Evolutionary conservation across 495 filamentous ascomycete genomes (phyloP).

Genomic region (Penicillium arizonense): DNA sequence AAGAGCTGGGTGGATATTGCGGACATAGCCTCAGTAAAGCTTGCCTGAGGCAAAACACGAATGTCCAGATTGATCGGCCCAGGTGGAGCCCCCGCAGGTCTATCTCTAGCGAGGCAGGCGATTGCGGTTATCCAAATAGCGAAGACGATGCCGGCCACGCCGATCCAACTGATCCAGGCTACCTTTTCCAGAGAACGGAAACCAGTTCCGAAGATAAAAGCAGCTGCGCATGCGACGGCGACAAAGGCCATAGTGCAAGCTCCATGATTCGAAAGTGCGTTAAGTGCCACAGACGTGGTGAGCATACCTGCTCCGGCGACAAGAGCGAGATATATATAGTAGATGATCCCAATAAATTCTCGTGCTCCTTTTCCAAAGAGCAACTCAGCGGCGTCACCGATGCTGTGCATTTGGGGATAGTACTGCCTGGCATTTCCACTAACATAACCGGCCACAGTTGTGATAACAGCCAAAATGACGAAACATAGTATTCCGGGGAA

Average conservation of each 20-base stretch:
- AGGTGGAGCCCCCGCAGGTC: not conserved
- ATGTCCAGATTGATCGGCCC: conserved; percentile 8
- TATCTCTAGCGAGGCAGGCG: too few species aligned
- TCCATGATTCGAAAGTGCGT: conserved; percentile 54
- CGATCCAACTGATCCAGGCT: conserved; percentile 18
- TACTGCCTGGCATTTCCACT: not conserved
- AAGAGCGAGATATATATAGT: not conserved
- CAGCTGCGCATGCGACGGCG: conserved; percentile 20
- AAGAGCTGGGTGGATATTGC: conserved; percentile 65
- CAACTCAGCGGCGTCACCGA: not conserved
- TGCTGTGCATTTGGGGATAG: not conserved
- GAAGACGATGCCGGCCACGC: conserved; percentile 16
- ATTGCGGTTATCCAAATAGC: too few species aligned
- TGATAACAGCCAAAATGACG: not conserved
- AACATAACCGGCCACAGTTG: not conserved
- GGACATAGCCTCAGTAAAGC: conserved; percentile 38
- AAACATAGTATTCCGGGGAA: not conserved
- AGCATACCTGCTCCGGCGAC: conserved; percentile 40
- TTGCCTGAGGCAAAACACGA: too few species aligned
- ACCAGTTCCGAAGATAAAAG: conserved; percentile 12
- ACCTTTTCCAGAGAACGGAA: too few species aligned
- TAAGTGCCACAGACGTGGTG: conserved; percentile 64
- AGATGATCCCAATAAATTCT: not conserved
- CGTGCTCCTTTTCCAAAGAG: not conserved
- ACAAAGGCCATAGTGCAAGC: conserved; percentile 49